Evolutionary conservation across 805 yeast species (phyloP).

Genomic region (Wickerhamomyces tratensis): DNA sequence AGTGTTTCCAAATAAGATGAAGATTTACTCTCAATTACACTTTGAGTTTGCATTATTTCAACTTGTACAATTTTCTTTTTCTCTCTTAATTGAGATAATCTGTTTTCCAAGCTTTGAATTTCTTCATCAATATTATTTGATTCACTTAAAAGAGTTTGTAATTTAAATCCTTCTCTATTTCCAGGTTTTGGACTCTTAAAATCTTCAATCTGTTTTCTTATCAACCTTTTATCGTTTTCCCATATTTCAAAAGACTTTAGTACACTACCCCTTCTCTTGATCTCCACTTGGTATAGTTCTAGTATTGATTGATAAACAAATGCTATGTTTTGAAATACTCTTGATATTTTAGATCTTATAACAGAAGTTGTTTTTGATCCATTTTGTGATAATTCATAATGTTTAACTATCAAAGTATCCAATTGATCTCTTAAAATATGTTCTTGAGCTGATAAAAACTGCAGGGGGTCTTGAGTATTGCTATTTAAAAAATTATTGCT

Average conservation of each 20-base stretch:
- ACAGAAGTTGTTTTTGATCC: slow-evolving; percentile 23
- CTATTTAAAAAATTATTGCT: too few relatives aligned
- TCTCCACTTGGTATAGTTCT: slow-evolving; percentile 31
- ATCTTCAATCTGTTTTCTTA: slow-evolving; percentile 24
- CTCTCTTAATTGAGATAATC: slow-evolving; percentile 21
- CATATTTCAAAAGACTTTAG: slow-evolving; percentile 24
- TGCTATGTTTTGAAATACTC: slow-evolving; percentile 25
- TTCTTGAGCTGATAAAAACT: slow-evolving; percentile 12
- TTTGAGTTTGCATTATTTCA: slow-evolving; percentile 35
- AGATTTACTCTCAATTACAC: slow-evolving; percentile 37
- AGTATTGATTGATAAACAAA: slow-evolving; percentile 28
- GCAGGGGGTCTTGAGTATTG: slow-evolving; percentile 4
- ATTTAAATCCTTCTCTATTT: slow-evolving; percentile 30
- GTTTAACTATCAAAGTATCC: slow-evolving; percentile 11
- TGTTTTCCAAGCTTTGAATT: slow-evolving; percentile 24
- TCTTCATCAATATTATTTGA: slow-evolving; percentile 25
- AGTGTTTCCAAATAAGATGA: slow-evolving; percentile 32
- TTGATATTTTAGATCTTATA: slow-evolving; percentile 20
- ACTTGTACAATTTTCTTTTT: slow-evolving; percentile 21
- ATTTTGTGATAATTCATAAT: slow-evolving; percentile 16
- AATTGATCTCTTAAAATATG: slow-evolving; percentile 7
- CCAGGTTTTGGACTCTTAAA: slow-evolving; percentile 25
- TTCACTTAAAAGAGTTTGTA: slow-evolving; percentile 24
- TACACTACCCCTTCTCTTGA: slow-evolving; percentile 16
- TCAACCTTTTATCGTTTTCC: slow-evolving; percentile 25